Percentiles rank a stretch among this genome's conserved stretches.
These are phyloP conservation scores for Trypanosoma congolense DNA, from an alignment of 208 protist genomes.

Conservation along the genomic window DNA sequence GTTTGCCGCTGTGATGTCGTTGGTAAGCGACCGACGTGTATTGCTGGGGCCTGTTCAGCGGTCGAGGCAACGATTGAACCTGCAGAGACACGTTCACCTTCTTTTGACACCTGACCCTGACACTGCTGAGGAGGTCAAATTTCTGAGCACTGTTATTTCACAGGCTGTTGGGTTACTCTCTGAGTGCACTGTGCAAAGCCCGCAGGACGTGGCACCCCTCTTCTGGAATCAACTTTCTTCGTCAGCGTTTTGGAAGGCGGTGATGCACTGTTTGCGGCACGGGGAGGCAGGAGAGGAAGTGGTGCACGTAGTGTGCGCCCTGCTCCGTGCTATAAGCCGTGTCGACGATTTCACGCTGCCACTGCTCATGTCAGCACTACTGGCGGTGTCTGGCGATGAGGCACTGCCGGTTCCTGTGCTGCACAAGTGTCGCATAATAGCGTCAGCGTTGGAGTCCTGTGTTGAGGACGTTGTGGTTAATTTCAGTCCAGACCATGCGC, in stretches of 20 bases:
- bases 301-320: conserved; percentile 30
- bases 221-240: conserved; percentile 54
- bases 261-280: conserved; percentile 20
- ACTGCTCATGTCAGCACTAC: conserved; percentile 38
- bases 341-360: conserved; percentile 37
- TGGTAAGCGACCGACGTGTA: conserved; percentile 60
- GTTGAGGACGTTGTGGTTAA: conserved; percentile 50
- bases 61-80: conserved; percentile 36
- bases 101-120: conserved; percentile 10
- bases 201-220: conserved; percentile 43
- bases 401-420: neutral
- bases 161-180: conserved; percentile 42
- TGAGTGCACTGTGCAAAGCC: conserved; percentile 37
- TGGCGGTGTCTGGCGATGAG: conserved; percentile 19
- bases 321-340: conserved; percentile 46
- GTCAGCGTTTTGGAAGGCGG: conserved; percentile 43
- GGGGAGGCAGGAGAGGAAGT: conserved; percentile 11
- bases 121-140: conserved; percentile 10
- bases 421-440: conserved; percentile 36
- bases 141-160: conserved; percentile 15
- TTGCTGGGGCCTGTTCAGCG: conserved; percentile 55
- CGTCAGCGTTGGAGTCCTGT: conserved; percentile 48
- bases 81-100: conserved; percentile 43
- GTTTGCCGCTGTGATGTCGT: conserved; percentile 34
- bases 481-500: conserved; percentile 20